These are phyloP conservation scores for Mycena haematopus DNA, from an alignment of 768 basidiomycete genomes.

Conservation along the genomic window DNA sequence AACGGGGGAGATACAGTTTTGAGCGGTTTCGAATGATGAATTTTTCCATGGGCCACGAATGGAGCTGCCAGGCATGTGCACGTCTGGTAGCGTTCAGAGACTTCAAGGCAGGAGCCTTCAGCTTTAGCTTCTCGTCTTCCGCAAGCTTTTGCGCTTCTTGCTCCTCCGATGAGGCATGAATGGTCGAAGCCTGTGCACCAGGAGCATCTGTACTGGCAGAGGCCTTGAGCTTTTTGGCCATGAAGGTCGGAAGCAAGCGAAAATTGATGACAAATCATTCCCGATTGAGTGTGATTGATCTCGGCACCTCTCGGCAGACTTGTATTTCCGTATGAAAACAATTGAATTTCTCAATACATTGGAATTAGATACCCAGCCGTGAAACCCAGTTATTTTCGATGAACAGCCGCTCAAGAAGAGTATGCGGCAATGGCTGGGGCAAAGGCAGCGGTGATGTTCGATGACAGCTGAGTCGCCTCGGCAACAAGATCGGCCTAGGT, in stretches of 20 bases:
- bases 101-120: constrained; percentile 37
- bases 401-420: constrained; percentile 7
- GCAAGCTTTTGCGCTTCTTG: not conserved
- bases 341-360: constrained; percentile 4
- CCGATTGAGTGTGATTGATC: not conserved
- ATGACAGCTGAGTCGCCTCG: constrained; percentile 6
- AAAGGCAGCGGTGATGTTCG: constrained; percentile 12
- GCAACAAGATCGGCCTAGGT: constrained; percentile 14
- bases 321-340: not conserved
- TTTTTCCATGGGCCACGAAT: constrained; percentile 48
- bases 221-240: not conserved
- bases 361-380: not conserved
- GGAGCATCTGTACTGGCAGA: not conserved
- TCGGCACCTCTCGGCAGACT: not conserved
- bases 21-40: constrained; percentile 37
- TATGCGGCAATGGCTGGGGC: constrained; percentile 17
- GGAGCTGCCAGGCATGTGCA: constrained; percentile 47
- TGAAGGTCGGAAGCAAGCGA: not conserved
- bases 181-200: not conserved
- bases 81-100: constrained; percentile 37
- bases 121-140: constrained; percentile 24
- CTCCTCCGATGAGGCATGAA: not conserved
- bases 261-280: not conserved
- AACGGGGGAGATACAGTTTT: constrained; percentile 47
- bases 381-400: not conserved